Conservation (phyloP, 2,329 filamentous ascomycete genomes). For the Colletotrichum godetiae region DNA sequence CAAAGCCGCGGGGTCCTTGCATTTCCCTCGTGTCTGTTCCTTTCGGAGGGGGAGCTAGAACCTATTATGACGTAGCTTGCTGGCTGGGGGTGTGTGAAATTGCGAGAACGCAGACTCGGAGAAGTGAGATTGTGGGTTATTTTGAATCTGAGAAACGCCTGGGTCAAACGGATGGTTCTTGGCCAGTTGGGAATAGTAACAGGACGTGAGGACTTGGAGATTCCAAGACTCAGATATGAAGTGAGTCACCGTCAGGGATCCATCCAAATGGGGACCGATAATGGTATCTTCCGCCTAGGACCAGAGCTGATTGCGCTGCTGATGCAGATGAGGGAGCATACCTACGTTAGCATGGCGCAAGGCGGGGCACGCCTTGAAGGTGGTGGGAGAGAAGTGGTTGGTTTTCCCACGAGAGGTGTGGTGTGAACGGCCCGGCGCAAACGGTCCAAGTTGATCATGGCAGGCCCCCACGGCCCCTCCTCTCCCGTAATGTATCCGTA, state of each 20-base stretch:
- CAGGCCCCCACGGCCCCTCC: conserved; percentile 6
- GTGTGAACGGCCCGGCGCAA: conserved; percentile 19
- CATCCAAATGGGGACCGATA: neutral
- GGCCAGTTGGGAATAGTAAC: neutral
- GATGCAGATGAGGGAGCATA: conserved; percentile 2
- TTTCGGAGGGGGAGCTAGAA: neutral
- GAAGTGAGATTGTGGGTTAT: neutral
- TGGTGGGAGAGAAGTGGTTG: conserved; percentile 16
- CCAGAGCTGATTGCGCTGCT: neutral
- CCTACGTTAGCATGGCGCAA: neutral
- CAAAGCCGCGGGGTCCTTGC: conserved; percentile 29
- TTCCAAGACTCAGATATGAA: neutral
- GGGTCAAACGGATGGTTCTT: neutral
- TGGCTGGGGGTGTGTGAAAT: neutral
- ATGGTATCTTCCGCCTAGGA: conserved; percentile 8
- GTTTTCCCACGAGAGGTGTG: conserved; percentile 6
- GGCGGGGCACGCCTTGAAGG: conserved; percentile 11
- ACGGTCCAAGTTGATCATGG: conserved; percentile 2
- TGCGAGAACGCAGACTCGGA: neutral
- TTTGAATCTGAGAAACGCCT: neutral
- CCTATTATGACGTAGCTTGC: conserved; percentile 24
- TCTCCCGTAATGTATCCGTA: neutral
- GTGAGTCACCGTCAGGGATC: neutral
- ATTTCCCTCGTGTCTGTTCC: conserved; percentile 1
- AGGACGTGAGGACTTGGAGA: neutral